phyloP scores from a whole-genome alignment of 1,139 yeast genomes.

The Saccharomycopsis hybrid region DNA sequence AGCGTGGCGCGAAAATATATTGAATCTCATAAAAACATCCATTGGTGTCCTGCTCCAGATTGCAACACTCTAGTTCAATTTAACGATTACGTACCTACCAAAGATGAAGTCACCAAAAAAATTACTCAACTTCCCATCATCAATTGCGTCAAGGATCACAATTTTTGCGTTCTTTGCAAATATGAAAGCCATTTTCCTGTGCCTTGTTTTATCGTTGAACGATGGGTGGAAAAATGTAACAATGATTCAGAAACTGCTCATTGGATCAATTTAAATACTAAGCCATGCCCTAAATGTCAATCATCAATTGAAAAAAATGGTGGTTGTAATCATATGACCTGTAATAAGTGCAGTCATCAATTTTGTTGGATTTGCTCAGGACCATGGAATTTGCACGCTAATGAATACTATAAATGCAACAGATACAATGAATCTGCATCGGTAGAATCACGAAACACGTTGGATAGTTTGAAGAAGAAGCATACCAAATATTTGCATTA shows the following conservation, averaged over 20 bases:
- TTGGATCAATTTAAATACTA: constrained; percentile 88
- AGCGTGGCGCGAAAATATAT: constrained; percentile 39
- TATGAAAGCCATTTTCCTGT: constrained; percentile 78
- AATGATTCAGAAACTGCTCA: constrained; percentile 86
- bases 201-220: constrained; percentile 62
- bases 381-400: constrained; percentile 70
- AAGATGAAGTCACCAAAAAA: constrained; percentile 29
- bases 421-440: constrained; percentile 43
- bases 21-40: constrained; percentile 43
- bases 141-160: constrained; percentile 57
- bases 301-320: constrained; percentile 72
- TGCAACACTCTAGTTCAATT: constrained; percentile 60
- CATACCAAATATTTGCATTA: constrained; percentile 70
- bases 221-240: constrained; percentile 74
- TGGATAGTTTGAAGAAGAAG: constrained; percentile 35
- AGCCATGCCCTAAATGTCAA: constrained; percentile 61
- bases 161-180: constrained; percentile 76
- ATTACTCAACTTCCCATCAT: constrained; percentile 54
- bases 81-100: constrained; percentile 28
- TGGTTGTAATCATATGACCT: constrained; percentile 95
- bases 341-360: constrained; percentile 68
- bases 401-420: constrained; percentile 61
- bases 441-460: constrained; percentile 30
- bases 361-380: constrained; percentile 94
- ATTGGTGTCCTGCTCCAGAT: constrained; percentile 88